Conservation (phyloP, 1,139 yeast species). For the Yamadazyma oceani region DNA sequence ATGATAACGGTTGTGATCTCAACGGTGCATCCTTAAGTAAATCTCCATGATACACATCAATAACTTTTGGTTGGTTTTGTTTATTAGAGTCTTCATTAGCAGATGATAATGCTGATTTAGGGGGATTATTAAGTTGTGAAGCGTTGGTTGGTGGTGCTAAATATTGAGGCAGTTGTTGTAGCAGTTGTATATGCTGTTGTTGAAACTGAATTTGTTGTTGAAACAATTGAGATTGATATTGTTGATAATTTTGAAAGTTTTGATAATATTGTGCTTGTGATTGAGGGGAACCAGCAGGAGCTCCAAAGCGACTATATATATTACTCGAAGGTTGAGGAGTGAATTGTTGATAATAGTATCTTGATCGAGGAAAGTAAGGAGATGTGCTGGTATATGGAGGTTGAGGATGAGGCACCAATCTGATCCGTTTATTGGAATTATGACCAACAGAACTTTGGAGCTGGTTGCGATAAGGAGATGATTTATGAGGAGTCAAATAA, state of each 20-base stretch:
- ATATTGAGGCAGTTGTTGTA: background rate
- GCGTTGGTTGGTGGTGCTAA: background rate
- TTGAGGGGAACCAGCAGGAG: slow-evolving; percentile 5
- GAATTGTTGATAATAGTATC: slow-evolving; percentile 13
- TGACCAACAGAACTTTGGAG: too few species aligned
- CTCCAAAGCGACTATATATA: slow-evolving; percentile 9
- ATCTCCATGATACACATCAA: slow-evolving; percentile 54
- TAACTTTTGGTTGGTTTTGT: slow-evolving; percentile 22
- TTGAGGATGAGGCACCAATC: slow-evolving; percentile 6
- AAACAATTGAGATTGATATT: slow-evolving; percentile 1
- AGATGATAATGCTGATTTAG: background rate
- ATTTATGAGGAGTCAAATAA: slow-evolving; percentile 18
- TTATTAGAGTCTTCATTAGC: background rate
- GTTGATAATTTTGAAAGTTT: slow-evolving; percentile 1
- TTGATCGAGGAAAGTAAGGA: slow-evolving; percentile 13
- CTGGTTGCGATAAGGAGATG: slow-evolving; percentile 14
- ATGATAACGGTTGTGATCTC: slow-evolving; percentile 54
- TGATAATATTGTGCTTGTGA: slow-evolving; percentile 1
- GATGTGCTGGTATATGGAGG: slow-evolving; percentile 12
- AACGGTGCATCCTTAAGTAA: slow-evolving; percentile 50
- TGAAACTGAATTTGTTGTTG: slow-evolving; percentile 4
- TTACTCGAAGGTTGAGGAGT: slow-evolving; percentile 18
- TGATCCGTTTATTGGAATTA: slow-evolving; percentile 7
- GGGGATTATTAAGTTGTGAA: background rate
- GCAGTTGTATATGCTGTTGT: slow-evolving; percentile 1